phyloP scores from a whole-genome alignment of 176 grass and related monocot genomes.

The Juncus inflexus region DNA sequence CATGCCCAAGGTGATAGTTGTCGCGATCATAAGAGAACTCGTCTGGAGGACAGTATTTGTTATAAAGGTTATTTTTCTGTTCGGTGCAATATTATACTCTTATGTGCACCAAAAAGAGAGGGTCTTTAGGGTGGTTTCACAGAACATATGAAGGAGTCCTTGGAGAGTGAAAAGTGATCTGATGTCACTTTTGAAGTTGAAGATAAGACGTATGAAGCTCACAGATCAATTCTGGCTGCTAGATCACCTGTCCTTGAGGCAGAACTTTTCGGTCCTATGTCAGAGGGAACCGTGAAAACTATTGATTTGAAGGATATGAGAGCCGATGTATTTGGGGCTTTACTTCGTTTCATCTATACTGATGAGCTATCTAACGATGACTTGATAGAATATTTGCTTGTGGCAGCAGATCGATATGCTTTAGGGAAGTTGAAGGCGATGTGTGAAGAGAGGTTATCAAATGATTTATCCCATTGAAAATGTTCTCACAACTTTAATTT shows the following conservation, averaged over 20 bases:
- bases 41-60: not conserved
- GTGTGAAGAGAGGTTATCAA: no score
- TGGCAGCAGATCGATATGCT: not conserved
- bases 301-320: conserved; percentile 12
- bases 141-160: not conserved
- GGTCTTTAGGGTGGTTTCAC: not conserved
- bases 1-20: not conserved
- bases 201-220: not conserved
- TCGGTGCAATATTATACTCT: conserved; percentile 2
- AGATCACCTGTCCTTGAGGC: conserved; percentile 1
- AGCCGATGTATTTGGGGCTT: conserved; percentile 6
- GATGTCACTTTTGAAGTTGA: conserved; percentile 13
- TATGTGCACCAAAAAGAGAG: not conserved
- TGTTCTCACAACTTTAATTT: no score
- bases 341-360: conserved; percentile 6
- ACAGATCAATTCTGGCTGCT: not conserved
- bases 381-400: not conserved
- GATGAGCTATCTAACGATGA: not conserved
- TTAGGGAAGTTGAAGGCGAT: not conserved
- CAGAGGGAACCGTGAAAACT: not conserved
- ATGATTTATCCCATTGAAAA: no score
- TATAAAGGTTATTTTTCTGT: not conserved
- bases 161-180: not conserved
- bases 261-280: not conserved
- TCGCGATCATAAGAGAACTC: not conserved